Evolutionary conservation across 1,284 basidiomycete species (phyloP).

Genomic region (Fistulina hepatica): DNA sequence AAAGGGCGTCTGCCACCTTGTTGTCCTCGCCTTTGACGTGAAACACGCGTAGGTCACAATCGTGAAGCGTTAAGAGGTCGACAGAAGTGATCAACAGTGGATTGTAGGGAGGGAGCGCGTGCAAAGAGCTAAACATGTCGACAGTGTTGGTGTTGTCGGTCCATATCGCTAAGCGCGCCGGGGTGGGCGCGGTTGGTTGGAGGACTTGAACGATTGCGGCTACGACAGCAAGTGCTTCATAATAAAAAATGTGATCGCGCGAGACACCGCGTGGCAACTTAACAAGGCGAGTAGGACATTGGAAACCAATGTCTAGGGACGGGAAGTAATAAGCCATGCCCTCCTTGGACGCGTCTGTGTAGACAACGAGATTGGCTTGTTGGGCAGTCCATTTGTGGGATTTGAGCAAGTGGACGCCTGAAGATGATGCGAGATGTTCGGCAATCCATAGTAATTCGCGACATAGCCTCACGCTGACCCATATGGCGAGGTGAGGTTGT

Average conservation of each 20-base stretch:
- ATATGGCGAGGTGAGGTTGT: background rate
- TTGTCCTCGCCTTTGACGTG: conserved; percentile 8
- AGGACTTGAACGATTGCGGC: conserved; percentile 13
- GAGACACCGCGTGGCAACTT: too few relatives aligned
- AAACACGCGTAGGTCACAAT: conserved; percentile 11
- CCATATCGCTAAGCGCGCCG: conserved; percentile 15
- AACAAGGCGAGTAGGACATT: too few relatives aligned
- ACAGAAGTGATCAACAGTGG: conserved; percentile 19
- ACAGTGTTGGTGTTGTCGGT: conserved; percentile 27
- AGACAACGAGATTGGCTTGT: conserved; percentile 17
- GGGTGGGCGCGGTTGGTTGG: background rate
- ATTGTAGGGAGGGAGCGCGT: conserved; percentile 20
- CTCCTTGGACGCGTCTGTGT: conserved; percentile 1
- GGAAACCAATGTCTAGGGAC: conserved; percentile 9
- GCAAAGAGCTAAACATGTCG: conserved; percentile 25
- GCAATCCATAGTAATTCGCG: conserved; percentile 25
- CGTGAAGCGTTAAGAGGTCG: conserved; percentile 18
- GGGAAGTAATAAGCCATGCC: conserved; percentile 6
- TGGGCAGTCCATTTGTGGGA: conserved; percentile 17
- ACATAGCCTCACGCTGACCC: conserved; percentile 20
- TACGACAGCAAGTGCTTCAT: conserved; percentile 20
- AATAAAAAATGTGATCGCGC: conserved; percentile 26
- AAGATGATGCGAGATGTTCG: conserved; percentile 13
- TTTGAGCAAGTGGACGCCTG: conserved; percentile 22
- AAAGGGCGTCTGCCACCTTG: conserved; percentile 7